Evolutionary conservation across 2,329 filamentous ascomycete species (phyloP), one percentile per base, ranked within the genome.

Genomic region (Arthroderma uncinatum): DNA sequence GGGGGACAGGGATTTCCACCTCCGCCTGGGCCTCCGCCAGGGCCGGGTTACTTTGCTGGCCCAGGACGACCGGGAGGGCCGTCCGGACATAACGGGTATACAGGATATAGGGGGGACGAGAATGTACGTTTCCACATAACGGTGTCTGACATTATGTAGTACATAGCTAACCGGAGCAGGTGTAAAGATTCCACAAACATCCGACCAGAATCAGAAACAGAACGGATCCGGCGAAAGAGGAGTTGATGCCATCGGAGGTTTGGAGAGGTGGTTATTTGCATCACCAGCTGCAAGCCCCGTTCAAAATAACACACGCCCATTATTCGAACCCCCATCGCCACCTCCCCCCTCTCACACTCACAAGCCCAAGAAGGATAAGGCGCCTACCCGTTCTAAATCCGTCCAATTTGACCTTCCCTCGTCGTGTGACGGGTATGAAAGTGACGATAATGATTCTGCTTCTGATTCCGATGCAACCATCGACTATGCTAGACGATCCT

Each of bases 121-220:
- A 77, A 77, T 75, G 76, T 78, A 74, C 77, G 75, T 76, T 68
- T 48, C 44, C 23, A 21, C 21, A 48, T 25, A 30, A 12, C n/a
- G 12, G 68, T 68, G 66, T 65, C 62, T 62, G 62, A 61, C 9
- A 53, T 10, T 12, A 34, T 39, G 30, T 36, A 25, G 50, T 23
- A 53, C 25, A 55, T 23, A 9, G 21, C 33, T 39, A 55, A 39
- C 23, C 19, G 30, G 34, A 55, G 34, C 25, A 55, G 53, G 34
- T 55, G 25, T 55, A 44, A 55, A 55, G 34, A 34, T 55, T 55
- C 16, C 53, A 36, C n/a, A 55, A 19, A 10, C 30, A 36, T 53
- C 30, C 16, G 12, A 36, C 19, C 34, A 53, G 21, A 19, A 39
- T 28, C n/a, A n/a, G n/a, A n/a, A n/a, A n/a, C 19, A 36, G 50